Evolutionary conservation across 495 filamentous ascomycete genomes (phyloP), one percentile per base, ranked within the genome.

Genomic region (Hypoxylon subgilvum): DNA sequence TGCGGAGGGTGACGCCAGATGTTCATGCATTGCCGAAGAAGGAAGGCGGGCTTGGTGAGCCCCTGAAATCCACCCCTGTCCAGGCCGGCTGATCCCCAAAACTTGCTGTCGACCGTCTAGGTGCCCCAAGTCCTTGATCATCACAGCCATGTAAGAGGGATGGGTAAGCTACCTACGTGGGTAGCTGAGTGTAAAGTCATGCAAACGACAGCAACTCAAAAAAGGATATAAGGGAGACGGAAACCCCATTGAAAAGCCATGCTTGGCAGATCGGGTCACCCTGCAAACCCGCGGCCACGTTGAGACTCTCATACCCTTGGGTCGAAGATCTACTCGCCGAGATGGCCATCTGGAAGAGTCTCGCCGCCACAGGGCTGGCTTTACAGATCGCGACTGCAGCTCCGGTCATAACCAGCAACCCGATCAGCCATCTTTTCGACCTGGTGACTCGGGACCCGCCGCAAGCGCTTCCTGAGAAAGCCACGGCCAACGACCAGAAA

Each of bases 401-500:
- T 18, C 48, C 58, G 1, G 63, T 40, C 1, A 50, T 54, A 14
- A 55, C 42, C 44, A 54, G 54, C 7, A 63, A 35, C n/a, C 66
- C 66, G 14, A 42, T 66, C 22, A 50, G 34, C 7, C 51, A 34
- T 28, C 51, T 57, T 14, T 21, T 52, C n/a, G 16, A 65, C 13
- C 54, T 66, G 1, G 27, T 57, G 6, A 31, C 54, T 31, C 50
- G 66, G 9, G 66, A 66, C 25, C 68, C 68, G 23, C 68, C 68
- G 17, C 41, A 50, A 22, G 76, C 76, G 4, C 70, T 78, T 19
- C 74, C 76, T 2, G 67, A 74, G 44, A 66, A 62, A 13, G 74
- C 74, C 10, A 75, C 74, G 5, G 64, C 66, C 40, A 63, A 68
- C 43, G 76, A 78, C 65, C 67, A 75, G 47, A 69, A 66, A 57